A percentile compares a stretch with the other conserved stretches of the same genome.
These are phyloP conservation scores for Neoboletus subvelutipes DNA, from an alignment of 768 basidiomycete genomes.

Conservation along the genomic window DNA sequence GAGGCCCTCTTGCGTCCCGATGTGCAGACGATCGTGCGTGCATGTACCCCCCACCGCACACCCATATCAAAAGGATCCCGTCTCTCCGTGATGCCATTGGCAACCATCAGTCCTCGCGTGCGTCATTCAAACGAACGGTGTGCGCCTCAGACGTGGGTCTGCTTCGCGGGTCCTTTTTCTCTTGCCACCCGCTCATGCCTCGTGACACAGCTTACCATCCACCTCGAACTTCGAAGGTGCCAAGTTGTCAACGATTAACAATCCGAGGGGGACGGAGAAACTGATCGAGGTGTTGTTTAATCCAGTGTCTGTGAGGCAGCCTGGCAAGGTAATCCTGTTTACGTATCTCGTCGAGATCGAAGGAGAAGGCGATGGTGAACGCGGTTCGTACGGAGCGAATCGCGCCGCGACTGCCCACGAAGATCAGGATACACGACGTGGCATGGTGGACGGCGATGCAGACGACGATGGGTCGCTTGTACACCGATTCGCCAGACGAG, in stretches of 20 bases:
- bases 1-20: no score
- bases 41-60: no score
- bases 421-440: not conserved
- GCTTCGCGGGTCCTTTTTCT: not conserved
- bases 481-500: slow-evolving; percentile 22
- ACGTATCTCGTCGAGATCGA: slow-evolving; percentile 36
- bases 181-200: not conserved
- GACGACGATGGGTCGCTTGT: slow-evolving; percentile 23
- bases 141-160: slow-evolving; percentile 19
- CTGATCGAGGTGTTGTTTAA: slow-evolving; percentile 83
- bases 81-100: no score
- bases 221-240: slow-evolving; percentile 43
- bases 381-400: not conserved
- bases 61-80: no score
- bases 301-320: slow-evolving; percentile 48
- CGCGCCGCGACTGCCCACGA: not conserved
- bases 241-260: slow-evolving; percentile 50
- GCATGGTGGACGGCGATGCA: not conserved
- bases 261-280: slow-evolving; percentile 64
- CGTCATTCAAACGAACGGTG: no score
- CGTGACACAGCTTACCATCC: slow-evolving; percentile 52
- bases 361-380: slow-evolving; percentile 20
- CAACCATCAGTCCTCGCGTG: no score
- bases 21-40: no score
- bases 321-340: slow-evolving; percentile 33